These are phyloP conservation scores for Sarocladium oryzae DNA, from an alignment of 2,329 filamentous ascomycete genomes.

Conservation along the genomic window DNA sequence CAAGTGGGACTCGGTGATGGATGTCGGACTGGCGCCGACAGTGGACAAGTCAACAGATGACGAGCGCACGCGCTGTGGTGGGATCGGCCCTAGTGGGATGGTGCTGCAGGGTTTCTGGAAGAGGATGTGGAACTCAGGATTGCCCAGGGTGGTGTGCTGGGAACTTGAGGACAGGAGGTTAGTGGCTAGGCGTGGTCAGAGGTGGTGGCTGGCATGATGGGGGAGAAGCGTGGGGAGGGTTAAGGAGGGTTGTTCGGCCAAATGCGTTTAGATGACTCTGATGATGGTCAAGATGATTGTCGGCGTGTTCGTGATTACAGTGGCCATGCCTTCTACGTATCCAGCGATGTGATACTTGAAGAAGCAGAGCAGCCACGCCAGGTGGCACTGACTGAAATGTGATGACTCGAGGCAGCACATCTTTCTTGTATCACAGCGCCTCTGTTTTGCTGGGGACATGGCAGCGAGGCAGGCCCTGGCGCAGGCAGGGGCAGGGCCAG, in stretches of 20 bases:
- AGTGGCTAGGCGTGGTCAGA: constrained; percentile 5
- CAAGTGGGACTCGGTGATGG: neutral
- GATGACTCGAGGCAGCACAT: neutral
- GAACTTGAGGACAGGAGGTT: neutral
- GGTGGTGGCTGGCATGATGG: neutral
- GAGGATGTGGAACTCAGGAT: neutral
- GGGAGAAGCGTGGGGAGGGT: neutral
- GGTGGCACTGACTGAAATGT: too few species aligned
- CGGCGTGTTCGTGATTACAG: neutral
- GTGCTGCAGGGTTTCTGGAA: constrained; percentile 11
- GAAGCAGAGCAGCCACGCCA: too few species aligned
- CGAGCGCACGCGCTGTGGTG: constrained; percentile 8
- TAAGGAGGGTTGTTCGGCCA: neutral
- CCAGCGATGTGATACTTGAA: too few species aligned
- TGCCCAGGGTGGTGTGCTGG: neutral
- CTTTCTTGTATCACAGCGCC: neutral
- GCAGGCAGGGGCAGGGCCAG: neutral
- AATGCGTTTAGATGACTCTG: too few species aligned
- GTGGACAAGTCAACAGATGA: constrained; percentile 7
- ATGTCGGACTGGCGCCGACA: neutral
- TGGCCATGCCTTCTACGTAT: neutral
- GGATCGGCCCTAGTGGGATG: constrained; percentile 12
- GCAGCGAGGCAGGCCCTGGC: too few species aligned
- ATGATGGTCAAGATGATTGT: neutral
- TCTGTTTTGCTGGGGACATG: too few species aligned